These are phyloP conservation scores for Sporisorium scitamineum DNA, from an alignment of 1,284 basidiomycete genomes.

Conservation along the genomic window DNA sequence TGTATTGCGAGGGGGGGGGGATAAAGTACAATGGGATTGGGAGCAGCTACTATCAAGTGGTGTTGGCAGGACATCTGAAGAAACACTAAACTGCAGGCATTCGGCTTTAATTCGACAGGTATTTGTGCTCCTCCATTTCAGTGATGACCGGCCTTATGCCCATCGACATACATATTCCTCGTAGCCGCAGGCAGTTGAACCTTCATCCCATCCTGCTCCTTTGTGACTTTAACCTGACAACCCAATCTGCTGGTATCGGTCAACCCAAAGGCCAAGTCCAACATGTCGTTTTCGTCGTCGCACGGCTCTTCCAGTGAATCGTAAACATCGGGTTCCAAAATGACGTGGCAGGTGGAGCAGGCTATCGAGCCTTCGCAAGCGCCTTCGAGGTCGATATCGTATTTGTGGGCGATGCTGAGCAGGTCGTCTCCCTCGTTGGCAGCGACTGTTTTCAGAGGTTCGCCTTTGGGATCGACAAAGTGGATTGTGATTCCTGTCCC, in stretches of 20 bases:
- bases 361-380: slow-evolving; percentile 93
- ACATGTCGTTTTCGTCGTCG: slow-evolving; percentile 92
- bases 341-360: slow-evolving; percentile 97
- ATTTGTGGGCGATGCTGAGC: slow-evolving; percentile 89
- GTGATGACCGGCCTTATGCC: slow-evolving; percentile 52
- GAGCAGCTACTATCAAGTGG: not conserved
- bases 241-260: slow-evolving; percentile 81
- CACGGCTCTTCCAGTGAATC: slow-evolving; percentile 89
- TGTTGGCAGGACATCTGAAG: too few species aligned
- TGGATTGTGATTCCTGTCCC: slow-evolving; percentile 82
- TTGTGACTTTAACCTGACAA: slow-evolving; percentile 84
- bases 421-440: slow-evolving; percentile 94
- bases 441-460: slow-evolving; percentile 85
- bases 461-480: slow-evolving; percentile 89
- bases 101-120: too few species aligned
- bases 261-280: slow-evolving; percentile 96
- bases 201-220: slow-evolving; percentile 85
- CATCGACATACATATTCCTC: slow-evolving; percentile 96
- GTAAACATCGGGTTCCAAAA: slow-evolving; percentile 84
- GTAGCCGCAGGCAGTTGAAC: slow-evolving; percentile 91
- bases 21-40: not conserved
- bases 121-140: too few species aligned
- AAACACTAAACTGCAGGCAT: too few species aligned
- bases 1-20: not conserved
- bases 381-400: slow-evolving; percentile 98